A percentile compares a stretch with the other conserved stretches of the same genome.
Conservation (phyloP, 306 rosid genomes). For the Castanopsis chinensis region DNA sequence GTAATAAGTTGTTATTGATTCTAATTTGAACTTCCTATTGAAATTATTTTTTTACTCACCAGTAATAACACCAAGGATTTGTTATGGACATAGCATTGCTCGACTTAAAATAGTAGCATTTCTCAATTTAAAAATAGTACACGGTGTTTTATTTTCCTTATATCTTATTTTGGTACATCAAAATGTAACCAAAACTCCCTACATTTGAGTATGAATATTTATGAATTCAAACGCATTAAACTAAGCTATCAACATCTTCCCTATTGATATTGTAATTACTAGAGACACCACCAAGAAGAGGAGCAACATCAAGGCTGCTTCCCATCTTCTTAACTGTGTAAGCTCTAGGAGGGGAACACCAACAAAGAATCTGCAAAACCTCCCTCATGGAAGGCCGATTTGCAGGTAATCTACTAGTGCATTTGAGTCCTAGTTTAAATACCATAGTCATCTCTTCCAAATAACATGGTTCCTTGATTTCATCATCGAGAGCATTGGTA, state of each 20-base stretch:
- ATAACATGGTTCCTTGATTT: constrained; percentile 45
- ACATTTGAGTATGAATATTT: not conserved
- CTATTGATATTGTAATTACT: constrained; percentile 52
- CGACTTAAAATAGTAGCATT: too few relatives aligned
- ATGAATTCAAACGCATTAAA: constrained; percentile 13
- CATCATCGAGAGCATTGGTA: constrained; percentile 50
- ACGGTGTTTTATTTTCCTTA: not conserved
- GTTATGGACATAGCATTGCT: too few relatives aligned
- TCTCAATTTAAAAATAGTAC: too few relatives aligned
- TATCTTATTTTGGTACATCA: not conserved
- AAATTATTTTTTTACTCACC: too few relatives aligned
- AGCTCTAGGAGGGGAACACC: constrained; percentile 29
- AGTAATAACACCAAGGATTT: too few relatives aligned
- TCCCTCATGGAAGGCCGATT: constrained; percentile 68
- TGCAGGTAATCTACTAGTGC: constrained; percentile 63
- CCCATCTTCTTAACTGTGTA: constrained; percentile 27
- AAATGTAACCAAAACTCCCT: not conserved
- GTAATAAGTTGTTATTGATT: too few relatives aligned
- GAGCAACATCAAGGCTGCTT: constrained; percentile 48
- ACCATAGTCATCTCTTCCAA: constrained; percentile 54
- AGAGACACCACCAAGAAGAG: constrained; percentile 49
- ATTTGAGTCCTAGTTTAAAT: constrained; percentile 72
- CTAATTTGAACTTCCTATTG: too few relatives aligned
- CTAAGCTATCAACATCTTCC: constrained; percentile 31
- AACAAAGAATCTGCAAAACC: constrained; percentile 63